phyloP scores from a whole-genome alignment of 805 yeast genomes.

The Kazachstania kunashirensis region DNA sequence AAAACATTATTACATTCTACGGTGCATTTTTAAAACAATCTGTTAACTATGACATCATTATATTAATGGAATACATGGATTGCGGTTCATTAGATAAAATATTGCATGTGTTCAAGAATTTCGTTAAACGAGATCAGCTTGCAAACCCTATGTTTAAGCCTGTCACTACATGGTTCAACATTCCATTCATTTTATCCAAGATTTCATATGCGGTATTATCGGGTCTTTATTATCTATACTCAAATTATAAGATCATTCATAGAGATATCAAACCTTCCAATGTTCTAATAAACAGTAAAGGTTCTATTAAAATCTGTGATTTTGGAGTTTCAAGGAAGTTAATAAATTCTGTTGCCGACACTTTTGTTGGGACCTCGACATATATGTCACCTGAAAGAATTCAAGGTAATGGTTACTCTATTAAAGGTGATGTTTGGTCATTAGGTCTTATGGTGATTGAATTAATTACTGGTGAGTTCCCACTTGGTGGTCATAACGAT shows the following conservation, averaged over 20 bases:
- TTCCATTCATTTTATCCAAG: conserved; percentile 52
- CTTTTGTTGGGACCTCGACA: conserved; percentile 95
- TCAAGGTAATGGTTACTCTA: conserved; percentile 86
- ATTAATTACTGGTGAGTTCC: conserved; percentile 74
- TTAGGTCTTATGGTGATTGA: conserved; percentile 85
- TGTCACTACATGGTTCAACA: conserved; percentile 30
- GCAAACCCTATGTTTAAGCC: neutral
- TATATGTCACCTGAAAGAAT: conserved; percentile 98
- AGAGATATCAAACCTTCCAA: conserved; percentile 95
- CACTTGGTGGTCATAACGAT: conserved; percentile 53
- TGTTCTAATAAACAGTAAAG: conserved; percentile 76
- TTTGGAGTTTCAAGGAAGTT: conserved; percentile 93
- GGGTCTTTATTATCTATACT: conserved; percentile 75
- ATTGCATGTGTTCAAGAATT: conserved; percentile 47
- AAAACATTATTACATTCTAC: conserved; percentile 78
- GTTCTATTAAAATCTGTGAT: conserved; percentile 87
- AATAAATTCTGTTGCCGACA: conserved; percentile 89
- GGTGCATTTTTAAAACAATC: conserved; percentile 70
- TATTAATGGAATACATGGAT: conserved; percentile 94
- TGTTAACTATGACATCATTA: conserved; percentile 54
- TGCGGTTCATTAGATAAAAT: conserved; percentile 87
- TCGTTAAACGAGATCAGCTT: conserved; percentile 22
- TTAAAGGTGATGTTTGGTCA: conserved; percentile 98
- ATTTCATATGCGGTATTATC: conserved; percentile 67
- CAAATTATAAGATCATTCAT: conserved; percentile 80